These are phyloP conservation scores for Tolypocladium nubicola DNA, from an alignment of 2,329 filamentous ascomycete species.

Conservation along the genomic window DNA sequence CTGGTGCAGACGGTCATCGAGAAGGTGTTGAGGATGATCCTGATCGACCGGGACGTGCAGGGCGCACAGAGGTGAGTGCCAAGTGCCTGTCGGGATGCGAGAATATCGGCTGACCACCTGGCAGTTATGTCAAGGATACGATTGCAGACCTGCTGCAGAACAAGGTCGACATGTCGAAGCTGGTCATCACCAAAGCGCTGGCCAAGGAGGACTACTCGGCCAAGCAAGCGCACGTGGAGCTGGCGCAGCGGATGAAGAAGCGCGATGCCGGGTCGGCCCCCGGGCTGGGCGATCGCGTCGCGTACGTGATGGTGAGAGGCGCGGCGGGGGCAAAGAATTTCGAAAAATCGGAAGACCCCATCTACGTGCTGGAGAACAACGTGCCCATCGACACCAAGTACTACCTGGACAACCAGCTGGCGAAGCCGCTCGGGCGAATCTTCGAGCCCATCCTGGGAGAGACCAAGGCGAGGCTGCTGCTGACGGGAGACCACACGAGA, in stretches of 20 bases:
- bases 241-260: slow-evolving; percentile 94
- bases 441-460: slow-evolving; percentile 97
- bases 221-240: slow-evolving; percentile 93
- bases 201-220: slow-evolving; percentile 82
- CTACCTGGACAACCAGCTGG: slow-evolving; percentile 95
- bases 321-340: slow-evolving; percentile 86
- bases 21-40: slow-evolving; percentile 86
- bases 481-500: slow-evolving; percentile 92
- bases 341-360: slow-evolving; percentile 92
- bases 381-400: slow-evolving; percentile 97
- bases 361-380: slow-evolving; percentile 95
- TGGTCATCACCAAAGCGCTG: slow-evolving; percentile 96
- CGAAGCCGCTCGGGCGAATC: slow-evolving; percentile 87
- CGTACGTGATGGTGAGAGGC: slow-evolving; percentile 95
- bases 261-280: slow-evolving; percentile 92
- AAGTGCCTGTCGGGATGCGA: neutral
- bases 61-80: slow-evolving; percentile 46
- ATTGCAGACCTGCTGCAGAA: slow-evolving; percentile 95
- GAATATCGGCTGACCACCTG: neutral
- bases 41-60: slow-evolving; percentile 84
- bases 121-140: slow-evolving; percentile 87
- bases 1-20: slow-evolving; percentile 96
- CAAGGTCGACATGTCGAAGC: slow-evolving; percentile 97
- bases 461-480: slow-evolving; percentile 74
- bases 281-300: slow-evolving; percentile 85